These are phyloP conservation scores for Penicillium paradoxum DNA, from an alignment of 495 filamentous ascomycete species.

Conservation along the genomic window DNA sequence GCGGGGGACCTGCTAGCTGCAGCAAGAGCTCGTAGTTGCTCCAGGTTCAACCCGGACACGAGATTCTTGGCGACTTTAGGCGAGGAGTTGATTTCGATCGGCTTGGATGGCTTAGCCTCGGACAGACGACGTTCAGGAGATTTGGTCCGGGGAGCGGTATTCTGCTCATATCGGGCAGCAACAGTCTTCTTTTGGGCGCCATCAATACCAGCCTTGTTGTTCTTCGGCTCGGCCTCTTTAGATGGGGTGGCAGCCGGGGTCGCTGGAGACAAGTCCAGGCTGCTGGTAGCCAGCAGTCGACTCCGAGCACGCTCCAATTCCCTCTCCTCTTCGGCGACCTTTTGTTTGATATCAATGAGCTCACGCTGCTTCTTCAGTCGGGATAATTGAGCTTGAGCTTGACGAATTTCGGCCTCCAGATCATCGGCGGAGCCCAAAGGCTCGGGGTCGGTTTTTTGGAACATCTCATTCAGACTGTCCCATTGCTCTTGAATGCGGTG, in stretches of 20 bases:
- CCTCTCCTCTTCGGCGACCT: slow-evolving; percentile 3
- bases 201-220: neutral
- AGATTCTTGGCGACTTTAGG: neutral
- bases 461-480: neutral
- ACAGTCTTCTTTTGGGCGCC: neutral
- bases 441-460: neutral
- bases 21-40: slow-evolving; percentile 4
- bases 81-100: neutral
- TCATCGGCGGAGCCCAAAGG: neutral
- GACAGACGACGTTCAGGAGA: neutral
- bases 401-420: slow-evolving; percentile 1
- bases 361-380: slow-evolving; percentile 4
- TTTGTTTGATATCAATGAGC: slow-evolving; percentile 10
- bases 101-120: neutral
- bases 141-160: neutral
- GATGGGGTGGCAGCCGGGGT: neutral
- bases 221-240: neutral
- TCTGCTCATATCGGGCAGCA: neutral
- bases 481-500: slow-evolving; percentile 1
- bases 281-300: neutral
- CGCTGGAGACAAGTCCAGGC: neutral
- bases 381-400: slow-evolving; percentile 4
- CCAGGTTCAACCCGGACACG: neutral
- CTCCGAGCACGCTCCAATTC: neutral
- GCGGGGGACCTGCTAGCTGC: slow-evolving; percentile 5